Evolutionary conservation across 129 eudicot genomes (phyloP).

Genomic region (Centaurea solstitialis): DNA sequence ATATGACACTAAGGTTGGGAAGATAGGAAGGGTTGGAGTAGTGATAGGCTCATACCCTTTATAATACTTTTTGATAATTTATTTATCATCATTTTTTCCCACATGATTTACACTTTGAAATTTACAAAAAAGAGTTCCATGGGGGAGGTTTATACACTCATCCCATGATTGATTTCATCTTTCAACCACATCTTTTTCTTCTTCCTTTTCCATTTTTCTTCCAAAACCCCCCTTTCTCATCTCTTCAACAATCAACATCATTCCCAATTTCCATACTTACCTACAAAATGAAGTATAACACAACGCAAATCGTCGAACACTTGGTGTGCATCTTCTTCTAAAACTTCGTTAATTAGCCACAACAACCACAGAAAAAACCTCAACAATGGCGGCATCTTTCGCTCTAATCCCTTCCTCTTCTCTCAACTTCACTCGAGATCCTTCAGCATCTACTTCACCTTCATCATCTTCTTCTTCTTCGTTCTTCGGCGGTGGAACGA

Average conservation of each 20-base stretch:
- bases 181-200: slow-evolving; percentile 38
- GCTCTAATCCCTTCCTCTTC: slow-evolving; percentile 45
- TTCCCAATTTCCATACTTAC: neutral
- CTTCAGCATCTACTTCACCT: slow-evolving; percentile 23
- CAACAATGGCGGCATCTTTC: slow-evolving; percentile 48
- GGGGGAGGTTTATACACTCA: neutral
- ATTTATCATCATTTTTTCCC: neutral
- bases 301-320: slow-evolving; percentile 31
- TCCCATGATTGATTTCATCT: neutral
- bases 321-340: slow-evolving; percentile 16
- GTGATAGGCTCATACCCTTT: too few relatives aligned
- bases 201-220: neutral
- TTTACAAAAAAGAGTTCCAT: neutral
- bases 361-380: slow-evolving; percentile 6
- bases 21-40: too few relatives aligned
- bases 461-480: slow-evolving; percentile 37
- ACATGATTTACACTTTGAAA: neutral
- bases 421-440: slow-evolving; percentile 37
- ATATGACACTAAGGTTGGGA: too few relatives aligned
- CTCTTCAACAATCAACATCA: slow-evolving; percentile 15
- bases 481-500: slow-evolving; percentile 53
- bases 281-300: neutral
- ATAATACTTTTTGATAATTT: too few relatives aligned
- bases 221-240: slow-evolving; percentile 5
- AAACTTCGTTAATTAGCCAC: neutral